phyloP scores from a whole-genome alignment of 805 yeast genomes.

The Kluyveromyces starmeri region DNA sequence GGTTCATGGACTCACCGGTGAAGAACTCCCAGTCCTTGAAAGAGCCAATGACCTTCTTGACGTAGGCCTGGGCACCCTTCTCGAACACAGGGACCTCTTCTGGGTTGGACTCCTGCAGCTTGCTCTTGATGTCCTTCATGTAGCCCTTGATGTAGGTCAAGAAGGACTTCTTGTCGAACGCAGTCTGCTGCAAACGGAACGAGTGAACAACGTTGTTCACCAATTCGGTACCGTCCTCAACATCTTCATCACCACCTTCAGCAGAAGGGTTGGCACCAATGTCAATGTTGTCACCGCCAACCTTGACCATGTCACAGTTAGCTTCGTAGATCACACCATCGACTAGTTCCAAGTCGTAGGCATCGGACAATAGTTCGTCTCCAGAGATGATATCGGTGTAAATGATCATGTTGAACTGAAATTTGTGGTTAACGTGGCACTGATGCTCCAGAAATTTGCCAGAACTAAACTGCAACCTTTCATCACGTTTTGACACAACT shows the following conservation, averaged over 20 bases:
- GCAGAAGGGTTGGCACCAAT: conserved; percentile 99
- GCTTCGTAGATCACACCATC: conserved; percentile 94
- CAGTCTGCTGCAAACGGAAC: conserved; percentile 93
- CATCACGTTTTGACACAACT: too few relatives aligned
- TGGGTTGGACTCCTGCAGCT: conserved; percentile 83
- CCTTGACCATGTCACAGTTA: conserved; percentile 86
- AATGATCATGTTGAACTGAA: conserved; percentile 32
- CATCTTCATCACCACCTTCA: conserved; percentile 75
- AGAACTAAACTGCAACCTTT: too few relatives aligned
- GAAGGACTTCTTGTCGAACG: conserved; percentile 97
- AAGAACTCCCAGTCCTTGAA: conserved; percentile 99
- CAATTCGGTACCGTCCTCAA: conserved; percentile 78
- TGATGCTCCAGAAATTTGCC: too few relatives aligned
- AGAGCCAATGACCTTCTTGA: conserved; percentile 89
- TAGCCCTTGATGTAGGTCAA: conserved; percentile 95
- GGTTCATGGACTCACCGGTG: conserved; percentile 99
- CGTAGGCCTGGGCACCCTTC: conserved; percentile 95
- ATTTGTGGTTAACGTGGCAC: too few relatives aligned
- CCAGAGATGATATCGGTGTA: conserved; percentile 77
- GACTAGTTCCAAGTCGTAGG: conserved; percentile 82
- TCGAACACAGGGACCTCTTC: conserved; percentile 82
- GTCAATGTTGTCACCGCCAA: conserved; percentile 88
- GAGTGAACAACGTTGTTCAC: conserved; percentile 99
- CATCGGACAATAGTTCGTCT: conserved; percentile 96
- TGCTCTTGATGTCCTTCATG: conserved; percentile 93